Percentiles rank a stretch among this genome's conserved stretches.
Conservation (phyloP, 129 eudicot species). For the Lactuca saligna region DNA sequence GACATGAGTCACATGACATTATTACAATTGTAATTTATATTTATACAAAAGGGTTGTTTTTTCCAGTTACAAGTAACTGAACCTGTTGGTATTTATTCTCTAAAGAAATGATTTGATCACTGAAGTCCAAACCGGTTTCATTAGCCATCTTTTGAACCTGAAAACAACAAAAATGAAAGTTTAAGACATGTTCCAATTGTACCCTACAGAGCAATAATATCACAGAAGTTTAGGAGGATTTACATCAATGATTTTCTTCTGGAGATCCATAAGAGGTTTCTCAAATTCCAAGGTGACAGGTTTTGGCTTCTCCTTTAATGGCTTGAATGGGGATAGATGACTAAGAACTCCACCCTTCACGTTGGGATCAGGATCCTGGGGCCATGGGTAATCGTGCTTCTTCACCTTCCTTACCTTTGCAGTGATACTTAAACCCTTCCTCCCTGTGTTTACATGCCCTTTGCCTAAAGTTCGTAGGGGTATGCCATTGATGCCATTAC, state of each 20-base stretch:
- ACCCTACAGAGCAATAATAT: conserved; percentile 2
- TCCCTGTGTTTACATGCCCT: conserved; percentile 43
- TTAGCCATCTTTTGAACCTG: conserved; percentile 94
- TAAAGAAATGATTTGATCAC: conserved; percentile 60
- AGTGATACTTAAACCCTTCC: conserved; percentile 44
- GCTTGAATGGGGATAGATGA: conserved; percentile 85
- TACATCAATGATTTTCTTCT: conserved; percentile 78
- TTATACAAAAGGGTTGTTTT: neutral
- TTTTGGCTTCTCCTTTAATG: conserved; percentile 75
- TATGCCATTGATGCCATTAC: conserved; percentile 55
- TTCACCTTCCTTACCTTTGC: conserved; percentile 62
- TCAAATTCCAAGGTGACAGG: conserved; percentile 87
- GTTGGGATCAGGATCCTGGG: conserved; percentile 70
- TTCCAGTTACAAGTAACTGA: conserved; percentile 8
- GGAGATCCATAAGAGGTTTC: conserved; percentile 80
- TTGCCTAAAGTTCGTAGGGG: conserved; percentile 58
- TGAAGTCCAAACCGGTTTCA: conserved; percentile 88
- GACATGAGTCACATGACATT: too few relatives aligned
- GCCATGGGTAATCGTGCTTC: conserved; percentile 88
- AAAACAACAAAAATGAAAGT: conserved; percentile 13
- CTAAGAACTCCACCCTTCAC: conserved; percentile 85
- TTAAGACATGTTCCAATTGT: conserved; percentile 7
- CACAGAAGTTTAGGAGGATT: conserved; percentile 4
- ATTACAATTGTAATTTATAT: neutral
- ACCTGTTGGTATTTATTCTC: conserved; percentile 91